A percentile compares a stretch with the other conserved stretches of the same genome.
phyloP scores from a whole-genome alignment of 805 yeast genomes.

The Wickerhamiella nectarea region DNA sequence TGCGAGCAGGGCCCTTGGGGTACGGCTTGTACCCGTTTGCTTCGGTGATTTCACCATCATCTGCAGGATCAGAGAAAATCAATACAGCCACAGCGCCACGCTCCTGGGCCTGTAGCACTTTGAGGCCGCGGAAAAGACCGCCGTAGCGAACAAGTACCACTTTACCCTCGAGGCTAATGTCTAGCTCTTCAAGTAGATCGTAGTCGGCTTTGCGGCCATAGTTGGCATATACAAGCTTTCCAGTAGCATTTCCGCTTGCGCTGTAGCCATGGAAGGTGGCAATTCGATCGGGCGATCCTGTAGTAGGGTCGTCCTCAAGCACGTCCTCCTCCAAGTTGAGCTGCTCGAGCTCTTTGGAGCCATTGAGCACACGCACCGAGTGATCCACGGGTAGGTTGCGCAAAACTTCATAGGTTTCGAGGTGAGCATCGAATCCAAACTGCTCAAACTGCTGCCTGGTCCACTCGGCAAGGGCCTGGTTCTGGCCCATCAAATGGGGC shows the following conservation, averaged over 20 bases:
- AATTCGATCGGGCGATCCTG: conserved; percentile 34
- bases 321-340: conserved; percentile 44
- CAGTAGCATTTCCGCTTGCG: conserved; percentile 63
- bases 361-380: conserved; percentile 33
- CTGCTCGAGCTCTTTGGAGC: conserved; percentile 27
- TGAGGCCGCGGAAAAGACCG: conserved; percentile 52
- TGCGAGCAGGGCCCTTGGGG: conserved; percentile 66
- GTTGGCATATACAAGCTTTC: conserved; percentile 50
- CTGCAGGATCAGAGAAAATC: conserved; percentile 57
- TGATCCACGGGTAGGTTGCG: conserved; percentile 50
- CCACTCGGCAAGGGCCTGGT: conserved; percentile 35
- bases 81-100: conserved; percentile 54
- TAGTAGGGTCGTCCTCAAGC: conserved; percentile 39
- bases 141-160: conserved; percentile 61
- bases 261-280: conserved; percentile 71
- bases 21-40: conserved; percentile 50
- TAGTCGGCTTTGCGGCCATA: conserved; percentile 55
- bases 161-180: conserved; percentile 41
- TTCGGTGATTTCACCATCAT: conserved; percentile 35
- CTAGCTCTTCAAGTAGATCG: conserved; percentile 32
- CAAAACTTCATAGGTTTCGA: conserved; percentile 49
- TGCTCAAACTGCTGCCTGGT: conserved; percentile 44
- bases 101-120: conserved; percentile 64
- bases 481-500: conserved; percentile 28
- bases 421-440: conserved; percentile 41